phyloP scores from a whole-genome alignment of 768 basidiomycete genomes.

The Russula vinacea region DNA sequence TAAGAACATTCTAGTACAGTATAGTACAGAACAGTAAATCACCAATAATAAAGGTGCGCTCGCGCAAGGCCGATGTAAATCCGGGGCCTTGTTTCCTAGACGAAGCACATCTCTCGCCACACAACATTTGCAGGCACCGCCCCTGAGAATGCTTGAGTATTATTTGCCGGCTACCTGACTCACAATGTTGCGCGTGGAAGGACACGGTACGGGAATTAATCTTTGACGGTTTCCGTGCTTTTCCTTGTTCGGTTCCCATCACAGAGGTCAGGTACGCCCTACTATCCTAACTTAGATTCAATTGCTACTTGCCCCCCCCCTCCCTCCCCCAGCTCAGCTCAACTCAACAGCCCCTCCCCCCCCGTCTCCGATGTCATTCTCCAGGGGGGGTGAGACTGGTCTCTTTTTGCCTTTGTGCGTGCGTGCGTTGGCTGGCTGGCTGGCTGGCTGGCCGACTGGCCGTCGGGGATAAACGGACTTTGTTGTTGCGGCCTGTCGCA shows the following conservation, averaged over 20 bases:
- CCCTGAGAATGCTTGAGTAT: conserved; percentile 1
- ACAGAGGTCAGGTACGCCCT: not conserved
- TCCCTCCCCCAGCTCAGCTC: too few relatives aligned
- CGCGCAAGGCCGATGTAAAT: not conserved
- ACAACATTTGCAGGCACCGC: conserved; percentile 5
- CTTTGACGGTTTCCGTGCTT: not conserved
- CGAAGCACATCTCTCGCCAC: not conserved
- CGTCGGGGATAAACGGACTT: too few relatives aligned
- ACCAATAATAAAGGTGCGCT: not conserved
- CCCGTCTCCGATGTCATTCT: too few relatives aligned
- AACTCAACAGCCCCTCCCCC: too few relatives aligned
- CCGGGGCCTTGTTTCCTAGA: not conserved
- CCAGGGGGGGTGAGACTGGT: too few relatives aligned
- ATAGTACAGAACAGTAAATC: too few relatives aligned
- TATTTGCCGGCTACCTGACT: not conserved
- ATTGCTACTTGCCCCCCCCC: not conserved
- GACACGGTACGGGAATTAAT: not conserved
- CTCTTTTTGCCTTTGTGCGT: too few relatives aligned
- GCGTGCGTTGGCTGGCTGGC: too few relatives aligned
- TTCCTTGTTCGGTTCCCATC: not conserved
- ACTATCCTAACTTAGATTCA: not conserved
- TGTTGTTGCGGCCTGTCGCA: too few relatives aligned
- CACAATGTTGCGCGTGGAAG: not conserved
- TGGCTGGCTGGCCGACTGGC: too few relatives aligned
- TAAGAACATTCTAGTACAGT: too few relatives aligned